Evolutionary conservation across 2,329 filamentous ascomycete species (phyloP), one percentile per base, ranked within the genome.

Genomic region (Monosporascus sp.): DNA sequence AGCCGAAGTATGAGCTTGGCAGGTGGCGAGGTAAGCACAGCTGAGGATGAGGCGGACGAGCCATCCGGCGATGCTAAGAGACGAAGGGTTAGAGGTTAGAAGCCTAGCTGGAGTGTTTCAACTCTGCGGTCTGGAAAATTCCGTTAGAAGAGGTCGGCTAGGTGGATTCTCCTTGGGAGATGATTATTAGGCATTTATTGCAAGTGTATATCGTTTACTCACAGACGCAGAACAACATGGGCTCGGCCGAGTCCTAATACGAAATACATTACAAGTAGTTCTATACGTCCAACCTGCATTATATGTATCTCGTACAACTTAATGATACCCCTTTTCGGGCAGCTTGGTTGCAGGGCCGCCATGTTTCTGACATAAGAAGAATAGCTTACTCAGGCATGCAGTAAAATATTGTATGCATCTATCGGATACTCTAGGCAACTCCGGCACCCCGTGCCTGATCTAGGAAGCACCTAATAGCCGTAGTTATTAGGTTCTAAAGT

Each of bases 21-120:
- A 11, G 64, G 66, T 2, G 76, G 74, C 3, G 77, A 79, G 48
- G 73, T 74, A 52, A 78, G 71, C 49, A 62, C 63, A 24, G 73
- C 71, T 2, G 78, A 79, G 52, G 77, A 80, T 16, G 76, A 79
- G 43, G 61, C 59, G 47, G 78, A 80, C 48, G 77, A 80, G 52
- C 63, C 71, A 55, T 67, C 69, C 3, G 73, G 71, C 3, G 78
- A 81, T 45, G 60, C 58, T 11, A 69, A 69, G 49, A 61, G 66
- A 52, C 64, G 67, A 54, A 64, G 66, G 48, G 61, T 67, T 24
- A 64, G 66, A 50, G 64, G 62, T 22, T 69, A 64, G 58, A 7
- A n/a, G 36, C 47, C 50, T 9, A 24, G 19, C 38, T 14, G 9
- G 31, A 34, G 31, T 34, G 31, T 34, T 34, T 34, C 14, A 34